Conservation (phyloP, 306 rosid species). For the Dalbergia oliveri region DNA sequence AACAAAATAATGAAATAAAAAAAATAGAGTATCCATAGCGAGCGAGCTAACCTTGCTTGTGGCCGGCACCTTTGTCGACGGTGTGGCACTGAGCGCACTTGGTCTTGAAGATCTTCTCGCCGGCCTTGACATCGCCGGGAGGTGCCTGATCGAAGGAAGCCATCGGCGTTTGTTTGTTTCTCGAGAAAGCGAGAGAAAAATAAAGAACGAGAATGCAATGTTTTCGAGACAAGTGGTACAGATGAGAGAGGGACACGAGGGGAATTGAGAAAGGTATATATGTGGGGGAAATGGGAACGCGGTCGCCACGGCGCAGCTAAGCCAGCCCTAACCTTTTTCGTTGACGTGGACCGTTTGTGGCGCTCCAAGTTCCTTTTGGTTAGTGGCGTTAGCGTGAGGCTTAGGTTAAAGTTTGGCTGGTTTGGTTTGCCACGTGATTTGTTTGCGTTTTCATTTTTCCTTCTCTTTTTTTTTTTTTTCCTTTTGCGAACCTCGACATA, state of each 20-base stretch:
- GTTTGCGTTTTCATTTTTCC: not conserved
- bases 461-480: too few species aligned
- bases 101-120: conserved; percentile 82
- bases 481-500: too few species aligned
- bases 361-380: conserved; percentile 7
- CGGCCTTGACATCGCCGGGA: conserved; percentile 67
- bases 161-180: conserved; percentile 48
- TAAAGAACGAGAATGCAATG: not conserved
- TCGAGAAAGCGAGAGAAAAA: not conserved
- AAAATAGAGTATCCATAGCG: not conserved
- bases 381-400: conserved; percentile 48
- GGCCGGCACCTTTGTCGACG: conserved; percentile 87
- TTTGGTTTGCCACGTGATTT: not conserved
- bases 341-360: conserved; percentile 48
- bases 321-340: conserved; percentile 47
- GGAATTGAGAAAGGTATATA: not conserved
- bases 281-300: conserved; percentile 37
- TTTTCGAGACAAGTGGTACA: not conserved
- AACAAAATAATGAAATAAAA: too few species aligned
- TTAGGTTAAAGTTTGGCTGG: conserved; percentile 30
- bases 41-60: conserved; percentile 72
- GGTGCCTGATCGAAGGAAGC: conserved; percentile 86
- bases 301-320: conserved; percentile 42
- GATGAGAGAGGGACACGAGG: not conserved
- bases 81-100: conserved; percentile 98